phyloP scores from a whole-genome alignment of 139 green algal species.

The Tetradesmus obliquus region DNA sequence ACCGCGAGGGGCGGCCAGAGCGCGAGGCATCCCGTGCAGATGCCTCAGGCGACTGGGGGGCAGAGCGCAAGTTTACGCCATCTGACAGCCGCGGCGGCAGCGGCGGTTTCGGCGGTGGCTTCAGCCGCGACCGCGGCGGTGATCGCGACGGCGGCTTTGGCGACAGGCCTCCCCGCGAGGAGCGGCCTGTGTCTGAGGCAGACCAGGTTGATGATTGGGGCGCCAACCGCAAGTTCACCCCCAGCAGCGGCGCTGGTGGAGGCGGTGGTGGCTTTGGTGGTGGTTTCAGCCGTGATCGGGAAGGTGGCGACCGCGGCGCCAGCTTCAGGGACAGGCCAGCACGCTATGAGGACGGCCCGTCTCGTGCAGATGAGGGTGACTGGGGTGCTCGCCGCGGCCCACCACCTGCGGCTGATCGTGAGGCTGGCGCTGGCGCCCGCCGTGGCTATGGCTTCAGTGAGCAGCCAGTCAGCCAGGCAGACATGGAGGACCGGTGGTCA shows the following conservation, averaged over 20 bases:
- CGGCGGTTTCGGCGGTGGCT: slow-evolving; percentile 47
- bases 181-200: slow-evolving; percentile 68
- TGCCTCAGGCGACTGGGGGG: slow-evolving; percentile 79
- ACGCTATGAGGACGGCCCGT: slow-evolving; percentile 42
- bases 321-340: slow-evolving; percentile 20
- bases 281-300: slow-evolving; percentile 54
- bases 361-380: slow-evolving; percentile 55
- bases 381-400: slow-evolving; percentile 32
- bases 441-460: slow-evolving; percentile 47
- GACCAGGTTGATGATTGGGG: slow-evolving; percentile 85
- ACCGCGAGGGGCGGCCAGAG: slow-evolving; percentile 50
- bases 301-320: background rate
- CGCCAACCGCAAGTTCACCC: slow-evolving; percentile 68
- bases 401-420: background rate
- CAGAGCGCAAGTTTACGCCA: slow-evolving; percentile 75
- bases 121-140: slow-evolving; percentile 51
- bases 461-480: slow-evolving; percentile 29
- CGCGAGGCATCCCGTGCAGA: slow-evolving; percentile 83
- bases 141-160: slow-evolving; percentile 50
- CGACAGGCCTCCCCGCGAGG: slow-evolving; percentile 45
- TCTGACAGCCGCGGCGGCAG: slow-evolving; percentile 50
- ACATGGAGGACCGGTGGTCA: slow-evolving; percentile 46
- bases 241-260: slow-evolving; percentile 34
- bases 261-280: slow-evolving; percentile 36
- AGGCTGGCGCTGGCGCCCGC: background rate